Base-by-base conservation (phyloP, 768 basidiomycete genomes). In the Gymnopilus junonius region DNA sequence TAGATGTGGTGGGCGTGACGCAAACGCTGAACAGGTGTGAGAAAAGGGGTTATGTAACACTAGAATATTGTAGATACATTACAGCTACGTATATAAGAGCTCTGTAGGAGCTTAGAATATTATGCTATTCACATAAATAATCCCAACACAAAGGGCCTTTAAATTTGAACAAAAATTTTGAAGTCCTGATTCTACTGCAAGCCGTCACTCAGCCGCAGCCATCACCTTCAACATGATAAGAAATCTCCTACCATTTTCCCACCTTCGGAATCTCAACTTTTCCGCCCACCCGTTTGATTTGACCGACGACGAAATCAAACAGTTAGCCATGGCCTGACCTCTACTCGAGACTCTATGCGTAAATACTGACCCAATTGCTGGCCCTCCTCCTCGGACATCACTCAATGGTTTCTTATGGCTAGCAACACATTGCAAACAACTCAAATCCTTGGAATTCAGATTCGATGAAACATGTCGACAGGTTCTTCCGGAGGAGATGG, bases 241-340 rank as follows among this genome's bases (percentile, higher is more conserved):
- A 31, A 58, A 55, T 10, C 34, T 66, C 11, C 40, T 63, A 29
- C 43, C 58, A 14, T 63, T 66, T 32, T 51, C 58, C 1, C 14
- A 63, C 4, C 45, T 66, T 7, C 58, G 55, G 32, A n/a, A 53
- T 1, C n/a, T 66, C 11, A 61, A 34, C 3, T 21, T 60, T 1
- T 32, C 50, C 20, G 23, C 39, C 5, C 45, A 56, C 27, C 31
- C 63, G 2, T 58, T 64, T 23, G 56, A 55, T 27, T 14, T 64
- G 8, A 56, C 50, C 11, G 62, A 64, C 42, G 59, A 39, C 27
- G 66, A 64, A 40, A 39, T 62, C 46, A 61, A 62, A 50, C 10
- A 25, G 3, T 5, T 62, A 15, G 63, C 63, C 15, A 55, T 46
- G 48, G n/a, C 66, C 14, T 64, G 62, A 63, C 60, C 63, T 29